phyloP scores from a whole-genome alignment of 2,329 filamentous ascomycete genomes.

The Fusarium musae region DNA sequence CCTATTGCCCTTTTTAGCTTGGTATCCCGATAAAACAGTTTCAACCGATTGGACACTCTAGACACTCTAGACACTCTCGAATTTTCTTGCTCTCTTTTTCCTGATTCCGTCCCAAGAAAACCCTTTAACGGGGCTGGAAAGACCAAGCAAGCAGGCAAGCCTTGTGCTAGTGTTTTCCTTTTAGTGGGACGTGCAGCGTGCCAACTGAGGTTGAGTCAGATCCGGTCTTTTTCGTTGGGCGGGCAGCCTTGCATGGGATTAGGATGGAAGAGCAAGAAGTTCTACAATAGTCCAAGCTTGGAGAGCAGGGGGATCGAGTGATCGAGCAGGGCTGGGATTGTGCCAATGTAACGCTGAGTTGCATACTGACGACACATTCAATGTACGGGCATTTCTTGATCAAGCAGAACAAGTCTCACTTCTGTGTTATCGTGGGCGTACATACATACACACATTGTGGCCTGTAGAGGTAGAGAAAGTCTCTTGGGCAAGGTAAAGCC shows the following conservation, averaged over 20 bases:
- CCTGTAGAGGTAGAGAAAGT: background rate
- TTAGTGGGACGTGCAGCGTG: background rate
- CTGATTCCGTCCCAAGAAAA: background rate
- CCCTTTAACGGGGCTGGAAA: background rate
- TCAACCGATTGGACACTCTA: slow-evolving; percentile 27
- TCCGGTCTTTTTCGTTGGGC: background rate
- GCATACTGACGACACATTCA: slow-evolving; percentile 34
- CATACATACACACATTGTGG: background rate
- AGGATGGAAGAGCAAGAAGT: background rate
- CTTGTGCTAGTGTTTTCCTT: background rate
- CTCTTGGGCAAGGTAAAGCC: background rate
- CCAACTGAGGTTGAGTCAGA: background rate
- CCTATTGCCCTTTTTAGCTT: background rate
- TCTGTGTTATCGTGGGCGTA: background rate
- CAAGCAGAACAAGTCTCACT: background rate
- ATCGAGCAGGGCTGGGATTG: slow-evolving; percentile 19
- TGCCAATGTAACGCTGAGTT: slow-evolving; percentile 31
- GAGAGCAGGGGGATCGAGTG: slow-evolving; percentile 13
- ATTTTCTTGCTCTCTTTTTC: background rate
- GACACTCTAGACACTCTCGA: background rate
- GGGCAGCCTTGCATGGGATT: slow-evolving; percentile 30
- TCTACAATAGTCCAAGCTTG: background rate
- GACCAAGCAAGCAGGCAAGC: background rate
- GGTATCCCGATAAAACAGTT: slow-evolving; percentile 10
- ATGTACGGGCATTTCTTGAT: slow-evolving; percentile 22